Percentiles rank a stretch among this genome's conserved stretches.
These are phyloP conservation scores for Bonia amplexicaulis DNA, from an alignment of 176 grass and related monocot species.

Conservation along the genomic window DNA sequence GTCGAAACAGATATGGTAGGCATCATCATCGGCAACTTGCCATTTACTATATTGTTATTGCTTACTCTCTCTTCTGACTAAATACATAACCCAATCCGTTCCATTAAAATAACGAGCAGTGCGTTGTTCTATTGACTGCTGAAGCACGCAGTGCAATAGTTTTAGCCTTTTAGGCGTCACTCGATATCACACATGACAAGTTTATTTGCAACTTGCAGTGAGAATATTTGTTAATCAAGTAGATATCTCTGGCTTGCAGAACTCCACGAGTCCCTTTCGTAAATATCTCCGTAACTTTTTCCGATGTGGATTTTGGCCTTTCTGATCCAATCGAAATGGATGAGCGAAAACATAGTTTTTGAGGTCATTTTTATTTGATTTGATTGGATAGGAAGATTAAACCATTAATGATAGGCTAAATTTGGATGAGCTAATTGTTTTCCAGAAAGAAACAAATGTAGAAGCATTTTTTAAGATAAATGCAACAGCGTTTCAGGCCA, in stretches of 20 bases:
- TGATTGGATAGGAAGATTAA: not conserved
- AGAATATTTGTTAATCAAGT: conserved; percentile 27
- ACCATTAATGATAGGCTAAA: not conserved
- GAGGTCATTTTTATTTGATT: conserved; percentile 9
- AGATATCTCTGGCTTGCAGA: conserved; percentile 24
- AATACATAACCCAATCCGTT: conserved; percentile 34
- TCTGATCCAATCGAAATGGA: conserved; percentile 15
- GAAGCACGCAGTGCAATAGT: conserved; percentile 21
- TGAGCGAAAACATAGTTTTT: not conserved
- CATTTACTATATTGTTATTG: conserved; percentile 32
- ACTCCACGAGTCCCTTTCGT: conserved; percentile 30
- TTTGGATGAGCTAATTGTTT: not conserved
- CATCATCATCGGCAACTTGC: conserved; percentile 48
- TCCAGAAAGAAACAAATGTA: not conserved
- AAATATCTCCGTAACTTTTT: conserved; percentile 33
- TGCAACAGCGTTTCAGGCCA: not conserved
- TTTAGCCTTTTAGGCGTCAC: conserved; percentile 35
- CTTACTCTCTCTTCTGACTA: conserved; percentile 46
- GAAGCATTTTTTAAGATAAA: not conserved
- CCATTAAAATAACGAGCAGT: conserved; percentile 20
- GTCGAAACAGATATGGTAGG: conserved; percentile 34
- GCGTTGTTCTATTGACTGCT: conserved; percentile 37
- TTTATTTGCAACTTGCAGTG: conserved; percentile 46
- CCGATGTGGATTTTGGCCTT: conserved; percentile 7
- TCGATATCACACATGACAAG: conserved; percentile 31